Percentiles rank a stretch among this genome's conserved stretches.
These are phyloP conservation scores for Neoconidiobolus thromboides DNA, from an alignment of 371 early-diverging fungal genomes.

Conservation along the genomic window DNA sequence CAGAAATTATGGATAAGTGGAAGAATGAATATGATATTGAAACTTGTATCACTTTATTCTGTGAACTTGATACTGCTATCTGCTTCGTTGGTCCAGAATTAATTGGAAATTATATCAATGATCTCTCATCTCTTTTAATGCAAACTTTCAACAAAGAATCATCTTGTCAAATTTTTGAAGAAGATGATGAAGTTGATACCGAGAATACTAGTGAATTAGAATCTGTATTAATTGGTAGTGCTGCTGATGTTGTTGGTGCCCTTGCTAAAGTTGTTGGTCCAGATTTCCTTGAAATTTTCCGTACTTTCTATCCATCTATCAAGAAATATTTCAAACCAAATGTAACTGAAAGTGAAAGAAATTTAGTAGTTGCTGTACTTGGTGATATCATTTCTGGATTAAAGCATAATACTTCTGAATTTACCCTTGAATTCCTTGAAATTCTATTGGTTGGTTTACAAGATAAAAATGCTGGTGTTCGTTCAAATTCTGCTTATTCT, in stretches of 20 bases:
- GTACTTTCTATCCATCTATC: constrained; percentile 61
- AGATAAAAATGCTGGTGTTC: constrained; percentile 64
- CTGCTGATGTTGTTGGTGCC: constrained; percentile 65
- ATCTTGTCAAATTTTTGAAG: constrained; percentile 49
- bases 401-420: constrained; percentile 49
- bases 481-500: constrained; percentile 71
- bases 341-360: constrained; percentile 50
- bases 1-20: constrained; percentile 44
- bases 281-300: constrained; percentile 46
- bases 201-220: constrained; percentile 76
- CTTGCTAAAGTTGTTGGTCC: constrained; percentile 52
- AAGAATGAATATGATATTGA: constrained; percentile 66
- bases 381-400: constrained; percentile 66
- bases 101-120: constrained; percentile 37
- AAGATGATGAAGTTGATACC: constrained; percentile 46
- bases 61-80: constrained; percentile 44
- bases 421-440: constrained; percentile 39
- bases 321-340: constrained; percentile 44
- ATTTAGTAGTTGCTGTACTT: constrained; percentile 75
- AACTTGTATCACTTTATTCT: constrained; percentile 57
- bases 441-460: constrained; percentile 44
- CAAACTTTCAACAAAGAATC: constrained; percentile 62
- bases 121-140: constrained; percentile 32
- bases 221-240: constrained; percentile 52
- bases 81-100: constrained; percentile 58